These are phyloP conservation scores for Alternaria infectoria DNA, from an alignment of 2,329 filamentous ascomycete species.

Conservation along the genomic window DNA sequence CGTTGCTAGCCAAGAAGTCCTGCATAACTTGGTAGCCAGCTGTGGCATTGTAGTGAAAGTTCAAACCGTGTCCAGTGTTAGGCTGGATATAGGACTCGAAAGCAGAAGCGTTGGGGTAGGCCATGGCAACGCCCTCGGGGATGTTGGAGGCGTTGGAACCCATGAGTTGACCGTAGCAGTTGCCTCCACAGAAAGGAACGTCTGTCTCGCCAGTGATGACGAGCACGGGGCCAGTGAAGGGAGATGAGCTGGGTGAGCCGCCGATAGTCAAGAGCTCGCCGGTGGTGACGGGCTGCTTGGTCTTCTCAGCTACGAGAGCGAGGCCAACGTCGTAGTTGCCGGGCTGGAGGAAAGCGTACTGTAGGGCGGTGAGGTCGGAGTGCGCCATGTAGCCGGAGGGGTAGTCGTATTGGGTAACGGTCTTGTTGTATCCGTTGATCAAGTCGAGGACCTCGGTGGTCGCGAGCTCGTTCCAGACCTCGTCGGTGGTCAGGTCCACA, in stretches of 20 bases:
- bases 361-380: constrained; percentile 55
- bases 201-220: constrained; percentile 61
- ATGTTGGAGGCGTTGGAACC: constrained; percentile 53
- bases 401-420: constrained; percentile 30
- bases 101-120: constrained; percentile 54
- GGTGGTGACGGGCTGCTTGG: constrained; percentile 62
- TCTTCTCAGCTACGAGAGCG: constrained; percentile 54
- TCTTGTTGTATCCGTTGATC: constrained; percentile 41
- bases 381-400: constrained; percentile 62
- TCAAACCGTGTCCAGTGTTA: constrained; percentile 55
- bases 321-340: constrained; percentile 63
- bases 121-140: constrained; percentile 50
- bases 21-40: constrained; percentile 50
- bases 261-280: constrained; percentile 67
- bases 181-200: constrained; percentile 68
- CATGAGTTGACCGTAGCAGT: constrained; percentile 55
- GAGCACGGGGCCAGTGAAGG: constrained; percentile 62
- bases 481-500: constrained; percentile 17
- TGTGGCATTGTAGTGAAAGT: constrained; percentile 53
- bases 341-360: constrained; percentile 58
- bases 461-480: constrained; percentile 36
- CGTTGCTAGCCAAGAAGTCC: constrained; percentile 41
- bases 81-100: constrained; percentile 64
- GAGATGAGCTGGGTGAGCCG: constrained; percentile 40
- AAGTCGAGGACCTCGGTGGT: constrained; percentile 40